phyloP scores from a whole-genome alignment of 2,329 filamentous ascomycete genomes.

The Pestalotiopsis fici region DNA sequence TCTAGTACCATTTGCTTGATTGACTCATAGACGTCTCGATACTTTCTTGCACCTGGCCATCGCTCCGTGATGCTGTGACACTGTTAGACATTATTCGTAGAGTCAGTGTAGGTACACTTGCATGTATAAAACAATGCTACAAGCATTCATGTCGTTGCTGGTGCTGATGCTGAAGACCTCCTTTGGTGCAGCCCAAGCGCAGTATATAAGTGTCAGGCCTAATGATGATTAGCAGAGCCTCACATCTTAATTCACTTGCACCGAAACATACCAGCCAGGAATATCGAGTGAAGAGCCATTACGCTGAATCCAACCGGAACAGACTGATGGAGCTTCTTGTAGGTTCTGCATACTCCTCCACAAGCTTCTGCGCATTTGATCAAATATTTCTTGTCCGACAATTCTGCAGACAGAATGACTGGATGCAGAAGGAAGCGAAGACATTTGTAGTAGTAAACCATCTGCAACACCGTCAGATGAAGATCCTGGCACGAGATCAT shows the following conservation, averaged over 20 bases:
- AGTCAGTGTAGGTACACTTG: background rate
- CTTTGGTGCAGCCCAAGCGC: slow-evolving; percentile 24
- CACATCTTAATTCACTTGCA: background rate
- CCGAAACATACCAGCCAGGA: slow-evolving; percentile 19
- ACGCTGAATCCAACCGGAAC: slow-evolving; percentile 26
- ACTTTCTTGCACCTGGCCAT: slow-evolving; percentile 9
- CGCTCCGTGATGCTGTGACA: slow-evolving; percentile 19
- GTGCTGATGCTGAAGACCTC: slow-evolving; percentile 20
- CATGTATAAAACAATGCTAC: slow-evolving; percentile 23
- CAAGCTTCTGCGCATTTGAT: slow-evolving; percentile 25
- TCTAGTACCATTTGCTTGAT: slow-evolving; percentile 13
- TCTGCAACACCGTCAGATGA: slow-evolving; percentile 11
- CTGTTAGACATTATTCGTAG: background rate
- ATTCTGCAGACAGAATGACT: slow-evolving; percentile 15
- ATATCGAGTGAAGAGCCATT: slow-evolving; percentile 28
- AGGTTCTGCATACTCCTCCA: slow-evolving; percentile 26
- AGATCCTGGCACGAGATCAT: background rate
- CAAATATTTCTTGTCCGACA: slow-evolving; percentile 15
- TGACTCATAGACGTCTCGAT: slow-evolving; percentile 12
- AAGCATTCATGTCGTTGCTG: slow-evolving; percentile 28
- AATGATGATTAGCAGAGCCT: background rate
- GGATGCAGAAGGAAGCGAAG: slow-evolving; percentile 23
- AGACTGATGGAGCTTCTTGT: slow-evolving; percentile 29
- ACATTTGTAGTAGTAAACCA: slow-evolving; percentile 26
- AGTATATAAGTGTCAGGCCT: slow-evolving; percentile 31